Evolutionary conservation across 2,329 filamentous ascomycete genomes (phyloP), one percentile per base, ranked within the genome.

Genomic region (Neophaeococcomyces mojaviensis): DNA sequence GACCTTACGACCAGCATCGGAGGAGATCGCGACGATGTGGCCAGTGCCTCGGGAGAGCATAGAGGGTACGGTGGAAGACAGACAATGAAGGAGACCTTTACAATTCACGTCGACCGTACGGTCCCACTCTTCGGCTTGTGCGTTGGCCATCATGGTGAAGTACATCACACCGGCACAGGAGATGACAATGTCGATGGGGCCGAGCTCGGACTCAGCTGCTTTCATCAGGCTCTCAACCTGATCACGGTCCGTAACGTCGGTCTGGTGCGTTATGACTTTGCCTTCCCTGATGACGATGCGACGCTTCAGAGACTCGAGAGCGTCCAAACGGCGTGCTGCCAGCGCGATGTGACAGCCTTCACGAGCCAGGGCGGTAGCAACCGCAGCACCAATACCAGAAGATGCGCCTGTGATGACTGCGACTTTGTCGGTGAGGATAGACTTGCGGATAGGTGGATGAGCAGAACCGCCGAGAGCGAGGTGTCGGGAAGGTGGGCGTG

Each of bases 101-200:
- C 86, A 89, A 69, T 90, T 90, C 55, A 90, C 84, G 57, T 89
- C 86, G 34, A 90, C 84, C 0, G 85, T 89, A 48, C 78, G 82
- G 52, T 88, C 81, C 86, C 86, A 90, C 57, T 90, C 81, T 4
- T 86, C 82, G 0, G 71, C 77, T 52, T 84, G 76, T 13, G 70
- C 75, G 60, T 88, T 89, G 47, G 81, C 78, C 86, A 90, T 89
- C 80, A 89, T 81, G 45, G 86, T 89, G 66, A 81, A 90, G 68
- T 90, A 90, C 86, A 90, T 90, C 60, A 90, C 86, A 30, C 86
- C 86, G 0, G 86, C 86, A 58, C 84, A 87, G 33, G 80, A 80
- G 40, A 90, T 78, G n/a, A 90, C 74, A 42, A 89, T 85, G 60
- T 90, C 86, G 36, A 89, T 71, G 0, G 81, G 77, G 0, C 85